phyloP scores from a whole-genome alignment of 495 filamentous ascomycete genomes.

The Aspergillus nidulans region DNA sequence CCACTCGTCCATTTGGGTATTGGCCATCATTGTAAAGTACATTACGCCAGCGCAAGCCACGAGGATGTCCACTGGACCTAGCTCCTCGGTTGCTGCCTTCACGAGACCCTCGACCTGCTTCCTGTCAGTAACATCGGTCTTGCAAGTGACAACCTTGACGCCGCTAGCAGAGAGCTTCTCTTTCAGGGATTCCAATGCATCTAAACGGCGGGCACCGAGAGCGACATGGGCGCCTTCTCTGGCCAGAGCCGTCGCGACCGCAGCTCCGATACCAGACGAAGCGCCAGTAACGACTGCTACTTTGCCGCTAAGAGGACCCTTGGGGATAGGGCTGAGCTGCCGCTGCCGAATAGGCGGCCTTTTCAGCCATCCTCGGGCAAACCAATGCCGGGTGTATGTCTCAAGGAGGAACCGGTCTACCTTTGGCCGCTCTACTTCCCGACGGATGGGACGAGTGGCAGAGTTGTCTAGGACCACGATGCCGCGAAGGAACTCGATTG shows the following conservation, averaged over 20 bases:
- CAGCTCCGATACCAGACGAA: slow-evolving; percentile 48
- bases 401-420: slow-evolving; percentile 56
- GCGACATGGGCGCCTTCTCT: slow-evolving; percentile 58
- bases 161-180: slow-evolving; percentile 42
- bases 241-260: slow-evolving; percentile 44
- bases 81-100: slow-evolving; percentile 43
- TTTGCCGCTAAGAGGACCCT: slow-evolving; percentile 49
- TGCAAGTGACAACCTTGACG: slow-evolving; percentile 52
- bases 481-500: slow-evolving; percentile 52
- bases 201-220: slow-evolving; percentile 57
- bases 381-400: slow-evolving; percentile 67
- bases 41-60: slow-evolving; percentile 68
- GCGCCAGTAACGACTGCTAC: slow-evolving; percentile 50
- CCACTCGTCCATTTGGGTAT: slow-evolving; percentile 60
- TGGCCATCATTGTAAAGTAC: slow-evolving; percentile 74
- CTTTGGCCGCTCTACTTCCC: slow-evolving; percentile 53
- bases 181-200: slow-evolving; percentile 56
- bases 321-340: slow-evolving; percentile 27
- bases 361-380: slow-evolving; percentile 62
- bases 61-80: slow-evolving; percentile 62
- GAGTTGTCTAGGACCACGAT: slow-evolving; percentile 61
- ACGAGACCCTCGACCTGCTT: slow-evolving; percentile 54
- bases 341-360: slow-evolving; percentile 43
- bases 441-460: slow-evolving; percentile 50
- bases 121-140: slow-evolving; percentile 59